A percentile compares a stretch with the other conserved stretches of the same genome.
Evolutionary conservation across 192 early-diverging fungal species (phyloP).

Genomic region (Allomyces javanicus): DNA sequence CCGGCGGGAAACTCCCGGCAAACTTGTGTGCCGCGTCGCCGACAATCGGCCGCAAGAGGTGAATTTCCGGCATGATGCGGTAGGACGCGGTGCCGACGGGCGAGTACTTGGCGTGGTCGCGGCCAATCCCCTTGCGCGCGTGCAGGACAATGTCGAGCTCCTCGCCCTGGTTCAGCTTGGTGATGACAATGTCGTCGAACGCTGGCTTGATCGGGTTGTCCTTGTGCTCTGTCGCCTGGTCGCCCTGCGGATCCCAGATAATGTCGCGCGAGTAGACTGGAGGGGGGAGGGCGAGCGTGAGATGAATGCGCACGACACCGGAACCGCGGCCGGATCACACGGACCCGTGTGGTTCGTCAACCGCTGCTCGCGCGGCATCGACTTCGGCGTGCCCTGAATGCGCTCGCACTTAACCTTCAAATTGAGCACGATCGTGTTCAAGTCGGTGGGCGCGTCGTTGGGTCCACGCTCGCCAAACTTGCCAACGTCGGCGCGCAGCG

Average conservation of each 20-base stretch:
- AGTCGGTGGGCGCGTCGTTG: conserved; percentile 65
- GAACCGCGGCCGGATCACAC: too few relatives aligned
- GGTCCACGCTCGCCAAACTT: conserved; percentile 34
- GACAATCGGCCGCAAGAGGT: conserved; percentile 59
- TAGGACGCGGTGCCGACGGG: conserved; percentile 89
- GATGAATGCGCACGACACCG: too few relatives aligned
- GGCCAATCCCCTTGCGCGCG: conserved; percentile 77
- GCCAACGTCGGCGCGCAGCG: conserved; percentile 67
- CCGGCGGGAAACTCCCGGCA: conserved; percentile 63
- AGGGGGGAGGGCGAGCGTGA: neutral
- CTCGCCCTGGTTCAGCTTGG: conserved; percentile 84
- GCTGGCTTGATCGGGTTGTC: conserved; percentile 53
- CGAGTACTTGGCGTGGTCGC: conserved; percentile 94
- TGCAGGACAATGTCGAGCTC: conserved; percentile 65
- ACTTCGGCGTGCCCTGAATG: conserved; percentile 21
- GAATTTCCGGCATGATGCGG: conserved; percentile 78
- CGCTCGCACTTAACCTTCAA: conserved; percentile 49
- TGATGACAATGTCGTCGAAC: conserved; percentile 77
- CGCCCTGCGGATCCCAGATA: conserved; percentile 78
- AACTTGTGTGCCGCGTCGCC: conserved; percentile 68
- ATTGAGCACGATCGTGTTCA: conserved; percentile 84
- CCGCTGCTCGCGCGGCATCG: too few relatives aligned
- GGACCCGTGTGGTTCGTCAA: too few relatives aligned
- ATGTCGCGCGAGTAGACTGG: conserved; percentile 51
- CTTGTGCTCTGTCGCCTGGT: conserved; percentile 52